phyloP scores from a whole-genome alignment of 768 basidiomycete genomes.

The Phanerochaete sordida region DNA sequence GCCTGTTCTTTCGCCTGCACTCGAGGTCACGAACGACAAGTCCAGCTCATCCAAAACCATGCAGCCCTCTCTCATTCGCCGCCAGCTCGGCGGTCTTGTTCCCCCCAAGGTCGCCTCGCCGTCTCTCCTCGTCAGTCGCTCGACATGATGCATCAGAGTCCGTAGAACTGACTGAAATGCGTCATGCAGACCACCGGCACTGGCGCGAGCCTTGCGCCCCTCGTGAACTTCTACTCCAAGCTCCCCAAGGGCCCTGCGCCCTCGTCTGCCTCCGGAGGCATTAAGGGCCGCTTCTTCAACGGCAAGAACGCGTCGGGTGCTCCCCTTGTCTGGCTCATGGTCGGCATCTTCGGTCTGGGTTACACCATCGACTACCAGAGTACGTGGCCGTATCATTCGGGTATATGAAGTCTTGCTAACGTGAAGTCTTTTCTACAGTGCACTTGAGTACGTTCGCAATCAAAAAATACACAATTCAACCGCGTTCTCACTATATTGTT shows the following conservation, averaged over 20 bases:
- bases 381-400: conserved; percentile 41
- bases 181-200: conserved; percentile 67
- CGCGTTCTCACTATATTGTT: conserved; percentile 22
- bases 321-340: conserved; percentile 61
- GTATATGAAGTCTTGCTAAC: conserved; percentile 2
- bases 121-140: conserved; percentile 67
- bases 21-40: conserved; percentile 1
- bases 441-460: conserved; percentile 65
- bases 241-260: conserved; percentile 86
- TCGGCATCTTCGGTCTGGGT: conserved; percentile 68
- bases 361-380: conserved; percentile 91
- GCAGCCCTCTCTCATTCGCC: conserved; percentile 82
- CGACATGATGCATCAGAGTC: no score
- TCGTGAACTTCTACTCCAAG: conserved; percentile 96
- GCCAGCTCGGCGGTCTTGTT: conserved; percentile 79
- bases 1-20: conserved; percentile 1
- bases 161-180: no score
- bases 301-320: conserved; percentile 82
- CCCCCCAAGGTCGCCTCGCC: conserved; percentile 97
- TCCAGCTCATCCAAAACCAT: conserved; percentile 38
- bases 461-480: not conserved
- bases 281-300: conserved; percentile 80
- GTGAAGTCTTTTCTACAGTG: conserved; percentile 42
- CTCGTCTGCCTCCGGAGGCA: conserved; percentile 50
- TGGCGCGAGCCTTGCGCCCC: conserved; percentile 74